Conservation (phyloP, 2,329 filamentous ascomycete species). For the Drechslerella stenobrocha region DNA sequence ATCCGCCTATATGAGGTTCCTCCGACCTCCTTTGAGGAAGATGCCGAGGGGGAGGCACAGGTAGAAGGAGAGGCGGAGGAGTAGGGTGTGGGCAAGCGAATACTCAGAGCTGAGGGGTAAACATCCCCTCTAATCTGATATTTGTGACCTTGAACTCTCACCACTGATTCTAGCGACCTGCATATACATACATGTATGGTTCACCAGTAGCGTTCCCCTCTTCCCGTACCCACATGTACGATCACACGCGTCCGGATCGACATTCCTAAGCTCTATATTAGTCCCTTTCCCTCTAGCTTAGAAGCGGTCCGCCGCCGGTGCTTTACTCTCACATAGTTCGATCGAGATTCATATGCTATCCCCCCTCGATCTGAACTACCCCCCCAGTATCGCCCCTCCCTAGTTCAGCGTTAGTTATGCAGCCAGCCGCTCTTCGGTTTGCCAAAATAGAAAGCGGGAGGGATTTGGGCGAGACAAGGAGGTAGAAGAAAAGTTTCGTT, state of each 20-base stretch:
- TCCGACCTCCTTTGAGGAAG: conserved; percentile 83
- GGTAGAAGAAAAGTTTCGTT: conserved; percentile 24
- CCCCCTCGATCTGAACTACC: conserved; percentile 21
- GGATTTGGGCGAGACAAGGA: conserved; percentile 46
- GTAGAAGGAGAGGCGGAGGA: conserved; percentile 63
- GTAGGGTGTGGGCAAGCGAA: conserved; percentile 54
- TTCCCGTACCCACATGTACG: conserved; percentile 5
- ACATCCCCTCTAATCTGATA: conserved; percentile 16
- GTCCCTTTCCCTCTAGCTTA: conserved; percentile 16
- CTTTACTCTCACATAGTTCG: conserved; percentile 19
- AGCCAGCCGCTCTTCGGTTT: conserved; percentile 33
- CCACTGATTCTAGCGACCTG: conserved; percentile 3
- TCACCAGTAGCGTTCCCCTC: conserved; percentile 12
- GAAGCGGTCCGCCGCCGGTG: conserved; percentile 1
- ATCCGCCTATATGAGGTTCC: conserved; percentile 92
- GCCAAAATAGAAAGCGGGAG: conserved; percentile 26
- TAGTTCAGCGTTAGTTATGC: conserved; percentile 42
- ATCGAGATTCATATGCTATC: conserved; percentile 21
- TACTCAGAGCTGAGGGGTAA: conserved; percentile 15
- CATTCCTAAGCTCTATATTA: conserved; percentile 18
- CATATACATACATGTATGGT: conserved; percentile 18
- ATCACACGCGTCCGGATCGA: conserved; percentile 23
- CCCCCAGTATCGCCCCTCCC: conserved; percentile 14
- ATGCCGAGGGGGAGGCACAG: conserved; percentile 70
- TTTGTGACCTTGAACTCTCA: conserved; percentile 9